These are phyloP conservation scores for Apiospora hydei DNA, from an alignment of 2,329 filamentous ascomycete genomes.

Conservation along the genomic window DNA sequence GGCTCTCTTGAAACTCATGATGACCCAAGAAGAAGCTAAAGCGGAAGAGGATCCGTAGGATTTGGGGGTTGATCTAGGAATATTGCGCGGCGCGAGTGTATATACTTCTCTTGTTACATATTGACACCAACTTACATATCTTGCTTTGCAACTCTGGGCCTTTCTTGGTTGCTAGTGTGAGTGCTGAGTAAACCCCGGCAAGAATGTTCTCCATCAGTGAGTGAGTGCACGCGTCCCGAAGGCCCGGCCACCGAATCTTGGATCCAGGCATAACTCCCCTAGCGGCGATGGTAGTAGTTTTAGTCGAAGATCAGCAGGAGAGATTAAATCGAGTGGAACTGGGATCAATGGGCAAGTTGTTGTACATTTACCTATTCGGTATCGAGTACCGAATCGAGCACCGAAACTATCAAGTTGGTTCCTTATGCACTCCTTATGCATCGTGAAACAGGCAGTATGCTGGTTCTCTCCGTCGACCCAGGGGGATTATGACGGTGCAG, in stretches of 20 bases:
- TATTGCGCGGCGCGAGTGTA: background rate
- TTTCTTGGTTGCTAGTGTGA: background rate
- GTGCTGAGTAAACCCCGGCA: background rate
- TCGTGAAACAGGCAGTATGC: background rate
- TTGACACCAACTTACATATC: background rate
- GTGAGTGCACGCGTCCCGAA: background rate
- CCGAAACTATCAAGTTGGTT: background rate
- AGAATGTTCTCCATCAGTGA: background rate
- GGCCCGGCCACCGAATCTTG: background rate
- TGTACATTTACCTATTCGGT: background rate
- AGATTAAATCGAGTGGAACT: background rate
- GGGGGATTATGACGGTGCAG: background rate
- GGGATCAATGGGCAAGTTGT: background rate
- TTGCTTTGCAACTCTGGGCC: background rate
- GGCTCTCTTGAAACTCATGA: background rate
- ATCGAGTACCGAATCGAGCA: background rate
- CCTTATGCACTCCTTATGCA: background rate
- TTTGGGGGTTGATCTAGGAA: background rate
- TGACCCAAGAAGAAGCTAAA: background rate
- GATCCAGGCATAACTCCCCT: background rate
- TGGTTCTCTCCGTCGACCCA: background rate
- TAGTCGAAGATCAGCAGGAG: background rate
- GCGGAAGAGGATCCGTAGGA: too few relatives aligned
- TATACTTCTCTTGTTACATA: constrained; percentile 3
- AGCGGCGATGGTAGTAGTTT: background rate